Base-by-base conservation (phyloP, 2,329 filamentous ascomycete species). In the Didymella pinodella region DNA sequence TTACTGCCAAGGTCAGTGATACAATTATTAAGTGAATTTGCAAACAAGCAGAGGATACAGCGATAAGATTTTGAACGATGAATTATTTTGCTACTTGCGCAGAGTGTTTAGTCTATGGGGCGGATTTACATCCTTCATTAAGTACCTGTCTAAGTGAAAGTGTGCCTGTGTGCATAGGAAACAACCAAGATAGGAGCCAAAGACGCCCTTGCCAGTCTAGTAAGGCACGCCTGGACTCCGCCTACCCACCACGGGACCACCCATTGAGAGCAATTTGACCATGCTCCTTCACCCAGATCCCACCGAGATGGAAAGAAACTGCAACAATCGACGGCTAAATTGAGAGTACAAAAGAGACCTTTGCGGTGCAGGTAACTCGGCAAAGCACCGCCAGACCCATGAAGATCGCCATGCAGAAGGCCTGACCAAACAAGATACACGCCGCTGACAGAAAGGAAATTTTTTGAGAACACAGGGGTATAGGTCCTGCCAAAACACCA, bases 381-480 rank as follows among this genome's bases (percentile, higher is more conserved):
- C 44, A 58, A 67, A 55, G 47, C 40, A 61, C 46, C 51, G 50
- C 61, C 48, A 49, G 59, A 63, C 62, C 59, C 64, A 66, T 61
- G 50, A 60, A 65, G 63, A 46, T 67, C 65, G 50, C 66, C 65
- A 69, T 72, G 68, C 68, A 73, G 66, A 60, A 54, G 26, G 46
- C 57, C 62, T 63, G 51, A 58, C 51, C 61, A 64, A 62, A 68
- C 59, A 61, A 69, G 62, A 67, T 64, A 69, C 64, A 75, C 70
- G 69, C 71, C 66, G 59, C 61, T 53, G 58, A 59, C 62, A 69
- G 62, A 34, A 67, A 65, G 61, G 65, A 71, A 71, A 67, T 72
- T 75, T 76, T 75, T 68, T 68, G 70, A 63, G 62, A 68, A 76
- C 72, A 75, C 72, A 76, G 72, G 75, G 76, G 73, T 77, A 77